A percentile compares a stretch with the other conserved stretches of the same genome.
These are phyloP conservation scores for Calophaca sinica DNA, from an alignment of 306 rosid genomes.

Conservation along the genomic window DNA sequence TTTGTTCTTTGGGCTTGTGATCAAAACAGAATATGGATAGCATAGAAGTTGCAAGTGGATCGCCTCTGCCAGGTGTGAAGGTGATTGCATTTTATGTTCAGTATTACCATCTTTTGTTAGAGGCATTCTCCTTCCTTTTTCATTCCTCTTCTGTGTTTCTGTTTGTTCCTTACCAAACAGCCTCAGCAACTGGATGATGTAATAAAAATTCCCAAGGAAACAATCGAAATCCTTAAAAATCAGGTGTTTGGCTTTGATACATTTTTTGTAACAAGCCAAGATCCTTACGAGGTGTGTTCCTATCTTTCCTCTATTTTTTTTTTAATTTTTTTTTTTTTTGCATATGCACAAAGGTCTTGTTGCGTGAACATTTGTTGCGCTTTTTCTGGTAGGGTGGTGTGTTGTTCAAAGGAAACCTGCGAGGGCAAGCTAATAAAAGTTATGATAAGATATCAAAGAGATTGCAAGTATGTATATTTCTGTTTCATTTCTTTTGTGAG, in stretches of 20 bases:
- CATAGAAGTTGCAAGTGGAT: slow-evolving; percentile 85
- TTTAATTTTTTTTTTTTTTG: slow-evolving; percentile 14
- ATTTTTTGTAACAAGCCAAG: slow-evolving; percentile 89
- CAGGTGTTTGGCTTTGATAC: slow-evolving; percentile 98
- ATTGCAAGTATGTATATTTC: slow-evolving; percentile 64
- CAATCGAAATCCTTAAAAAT: slow-evolving; percentile 76
- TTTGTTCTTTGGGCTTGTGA: slow-evolving; percentile 48
- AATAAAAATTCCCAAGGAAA: slow-evolving; percentile 81
- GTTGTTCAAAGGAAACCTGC: slow-evolving; percentile 92
- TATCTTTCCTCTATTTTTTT: slow-evolving; percentile 26
- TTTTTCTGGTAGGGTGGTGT: slow-evolving; percentile 80
- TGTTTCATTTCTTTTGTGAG: slow-evolving; percentile 21
- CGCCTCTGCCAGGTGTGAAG: slow-evolving; percentile 99
- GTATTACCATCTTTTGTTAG: slow-evolving; percentile 38
- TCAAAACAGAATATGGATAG: slow-evolving; percentile 67
- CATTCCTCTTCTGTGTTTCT: slow-evolving; percentile 42
- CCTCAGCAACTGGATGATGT: slow-evolving; percentile 79
- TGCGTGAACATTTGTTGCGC: slow-evolving; percentile 35
- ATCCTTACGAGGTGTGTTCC: slow-evolving; percentile 87
- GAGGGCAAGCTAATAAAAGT: slow-evolving; percentile 87
- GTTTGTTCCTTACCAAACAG: slow-evolving; percentile 59
- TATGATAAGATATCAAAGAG: slow-evolving; percentile 87
- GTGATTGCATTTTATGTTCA: slow-evolving; percentile 62
- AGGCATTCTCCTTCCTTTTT: slow-evolving; percentile 37
- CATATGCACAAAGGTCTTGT: slow-evolving; percentile 38